Base-by-base conservation (phyloP, 2,329 filamentous ascomycete species). In the Pyrenochaeta sp. region DNA sequence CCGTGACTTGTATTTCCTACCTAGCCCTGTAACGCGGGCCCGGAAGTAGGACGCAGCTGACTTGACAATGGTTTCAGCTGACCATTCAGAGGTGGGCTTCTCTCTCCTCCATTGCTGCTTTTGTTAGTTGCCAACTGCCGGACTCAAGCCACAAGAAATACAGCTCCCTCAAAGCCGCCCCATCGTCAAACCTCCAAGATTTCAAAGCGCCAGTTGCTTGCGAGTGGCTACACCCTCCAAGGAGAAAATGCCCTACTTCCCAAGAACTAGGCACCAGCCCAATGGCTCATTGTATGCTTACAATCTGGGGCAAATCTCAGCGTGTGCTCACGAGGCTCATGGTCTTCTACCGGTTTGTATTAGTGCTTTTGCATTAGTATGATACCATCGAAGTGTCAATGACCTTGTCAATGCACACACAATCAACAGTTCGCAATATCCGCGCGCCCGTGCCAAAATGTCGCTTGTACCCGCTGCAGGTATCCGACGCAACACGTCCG, bases 1-100 rank as follows among this genome's bases (percentile, higher is more conserved):
- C 53, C 45, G 53, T 56, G 53, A 54, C 45, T 50, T 23, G 31
- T 41, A 45, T 54, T 27, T 45, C 36, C 58, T 49, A 56, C 47
- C 23, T 17, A 33, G 40, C 39, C 51, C 37, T 20, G 40, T 48
- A 35, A 47, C 37, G 35, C 32, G 30, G 37, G 17, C 40, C 47
- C 30, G 30, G 11, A 36, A 40, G 4, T 33, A 15, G 33, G 17
- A 30, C 30, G 27, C 48, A 44, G 17, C 41, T 43, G 45, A 42
- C 44, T 44, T 41, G 40, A 39, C 20, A 9, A 23, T 18, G 20
- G 29, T 15, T 18, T 29, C 43, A 29, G 10, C 30, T 29, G 23
- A 36, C 43, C 43, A 46, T 21, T 42, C 40, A 42, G 11, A 42
- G n/a, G 15, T 12, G 20, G 15, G n/a, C 27, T 9, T n/a, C 30